Base-by-base conservation (phyloP, 352 stramenopile genomes). In the Pythium myriotylum region DNA sequence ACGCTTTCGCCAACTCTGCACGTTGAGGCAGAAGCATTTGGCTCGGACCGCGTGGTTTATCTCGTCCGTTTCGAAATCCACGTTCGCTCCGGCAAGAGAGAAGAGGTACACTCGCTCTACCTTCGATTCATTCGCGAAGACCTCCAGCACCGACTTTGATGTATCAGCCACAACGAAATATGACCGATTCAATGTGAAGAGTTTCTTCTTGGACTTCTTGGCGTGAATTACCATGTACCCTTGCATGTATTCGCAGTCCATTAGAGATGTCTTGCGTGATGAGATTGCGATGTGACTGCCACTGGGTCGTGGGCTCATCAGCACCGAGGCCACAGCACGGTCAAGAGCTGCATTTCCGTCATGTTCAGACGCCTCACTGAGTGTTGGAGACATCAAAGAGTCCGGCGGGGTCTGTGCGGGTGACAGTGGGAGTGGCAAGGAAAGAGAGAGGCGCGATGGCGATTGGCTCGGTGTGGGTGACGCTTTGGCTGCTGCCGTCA, bases 11-110 rank as follows among this genome's bases (percentile, higher is more conserved):
- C 81, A 93, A 26, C 69, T 82, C 52, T 76, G 73, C 16, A 84
- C 81, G 20, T 89, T 77, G 32, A 93, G 70, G 47, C 72, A 86
- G 49, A 93, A 93, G 62, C 78, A 91, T 42, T 90, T 90, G 51
- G 88, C 81, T 58, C 84, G 83, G 43, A 89, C 77, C 26, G 87
- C 81, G 48, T 85, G 79, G 37, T 73, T 67, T 29, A 61, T 56
- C 29, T 86, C 79, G 61, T 90, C 81, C 22, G 81, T 76, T 54
- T 93, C 84, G 52, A 89, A 89, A 24, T 73, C 77, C 39, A 93
- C 61, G 48, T 79, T 51, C 0, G 77, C 81, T 17, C 77, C 69
- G 1, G 70, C 70, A 7, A 93, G 70, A 17, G 81, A 90, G 43
- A 93, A 63, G 46, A 84, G 56, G 46, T 86, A 93, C 24, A 91